Conservation (phyloP, 1,139 yeast species). For the Debaryomycetaceae sp. region DNA sequence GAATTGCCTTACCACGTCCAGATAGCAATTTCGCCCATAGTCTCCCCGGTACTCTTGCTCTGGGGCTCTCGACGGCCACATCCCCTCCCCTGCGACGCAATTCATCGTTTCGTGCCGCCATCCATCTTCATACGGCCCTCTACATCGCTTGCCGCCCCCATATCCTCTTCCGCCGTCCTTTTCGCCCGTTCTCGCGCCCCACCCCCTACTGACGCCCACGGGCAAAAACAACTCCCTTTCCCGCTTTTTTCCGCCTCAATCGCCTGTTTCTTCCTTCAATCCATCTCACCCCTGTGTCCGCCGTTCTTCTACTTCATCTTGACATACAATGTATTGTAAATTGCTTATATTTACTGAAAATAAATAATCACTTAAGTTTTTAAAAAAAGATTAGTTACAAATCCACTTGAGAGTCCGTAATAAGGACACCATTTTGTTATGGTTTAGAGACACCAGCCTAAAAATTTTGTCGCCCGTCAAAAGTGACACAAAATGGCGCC, state of each 20-base stretch:
- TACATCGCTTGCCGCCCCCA: not conserved
- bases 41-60: not conserved
- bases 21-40: not conserved
- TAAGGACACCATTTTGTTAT: slow-evolving; percentile 2
- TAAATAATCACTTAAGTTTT: not conserved
- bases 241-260: not conserved
- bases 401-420: not conserved
- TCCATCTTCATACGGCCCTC: not conserved
- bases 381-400: not conserved
- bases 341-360: not conserved
- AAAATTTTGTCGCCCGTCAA: not conserved
- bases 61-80: not conserved
- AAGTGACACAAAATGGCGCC: not conserved
- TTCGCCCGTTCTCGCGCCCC: not conserved
- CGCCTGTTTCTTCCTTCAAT: not conserved
- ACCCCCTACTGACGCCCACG: not conserved
- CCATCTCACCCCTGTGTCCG: not conserved
- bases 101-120: not conserved
- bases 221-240: not conserved
- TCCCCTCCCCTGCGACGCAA: not conserved
- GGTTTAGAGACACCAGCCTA: slow-evolving; percentile 3
- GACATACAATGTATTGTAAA: not conserved
- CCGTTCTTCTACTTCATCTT: not conserved
- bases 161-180: not conserved
- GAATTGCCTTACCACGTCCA: not conserved